Evolutionary conservation across 352 stramenopile genomes (phyloP), one percentile per base, ranked within the genome.

Genomic region (Phytophthora ohioensis): DNA sequence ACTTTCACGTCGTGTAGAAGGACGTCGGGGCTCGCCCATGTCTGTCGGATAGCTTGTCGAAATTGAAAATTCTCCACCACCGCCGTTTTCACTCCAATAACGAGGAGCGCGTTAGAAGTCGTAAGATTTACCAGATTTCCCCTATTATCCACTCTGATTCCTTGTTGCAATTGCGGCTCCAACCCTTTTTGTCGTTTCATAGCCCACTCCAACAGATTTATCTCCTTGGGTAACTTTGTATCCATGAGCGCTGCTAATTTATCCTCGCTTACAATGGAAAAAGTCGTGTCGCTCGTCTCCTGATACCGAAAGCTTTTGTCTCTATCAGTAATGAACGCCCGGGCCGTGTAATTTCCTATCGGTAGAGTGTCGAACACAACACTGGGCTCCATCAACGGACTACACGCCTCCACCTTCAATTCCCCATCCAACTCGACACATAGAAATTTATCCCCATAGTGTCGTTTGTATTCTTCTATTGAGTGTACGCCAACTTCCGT

Each of bases 31-130:
- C 43, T 76, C 3, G 62, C 70, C 81, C 84, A 90, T 2, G 84
- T 90, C 32, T 77, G 39, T 36, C 79, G 77, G 55, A 85, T 79
- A 7, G 63, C 73, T 49, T 81, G 75, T 15, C 78, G 73, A 12
- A 42, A 39, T 9, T 46, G n/a, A 15, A 79, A 81, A 34, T 81
- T 81, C 36, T 69, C 13, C 8, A 75, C 10, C 10, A 84, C 57
- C 8, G 63, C 73, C 0, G 77, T 80, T 49, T 91, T 91, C 55
- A 90, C 51, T 6, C 84, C 84, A 51, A 90, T 79, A 10, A 90
- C 30, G 0, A 91, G 57, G 42, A 71, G 30, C 35, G 5, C 17
- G 12, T 71, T 34, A 5, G 3, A 52, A 2, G 1, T 38, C 45
- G 36, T 45, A 54, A 9, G n/a, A 4, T 55, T 4, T 15, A 55